These are phyloP conservation scores for Ilyonectria robusta DNA, from an alignment of 2,329 filamentous ascomycete genomes.

Conservation along the genomic window DNA sequence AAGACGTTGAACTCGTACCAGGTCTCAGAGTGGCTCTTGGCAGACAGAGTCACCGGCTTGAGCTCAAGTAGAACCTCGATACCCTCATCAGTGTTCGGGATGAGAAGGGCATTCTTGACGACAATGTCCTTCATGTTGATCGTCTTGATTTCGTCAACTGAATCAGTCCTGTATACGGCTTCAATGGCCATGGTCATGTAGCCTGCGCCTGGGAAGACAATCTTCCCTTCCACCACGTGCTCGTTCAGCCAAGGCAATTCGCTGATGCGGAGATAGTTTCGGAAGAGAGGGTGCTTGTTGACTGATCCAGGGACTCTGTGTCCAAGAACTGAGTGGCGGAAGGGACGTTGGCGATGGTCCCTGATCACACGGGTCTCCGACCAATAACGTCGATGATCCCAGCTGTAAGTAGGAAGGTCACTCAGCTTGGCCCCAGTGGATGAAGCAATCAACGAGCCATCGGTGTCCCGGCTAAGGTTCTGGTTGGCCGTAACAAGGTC, in stretches of 20 bases:
- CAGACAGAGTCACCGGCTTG: constrained; percentile 38
- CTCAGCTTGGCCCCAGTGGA: constrained; percentile 31
- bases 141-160: constrained; percentile 31
- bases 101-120: constrained; percentile 43
- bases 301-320: constrained; percentile 35
- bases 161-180: constrained; percentile 39
- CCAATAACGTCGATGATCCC: constrained; percentile 52
- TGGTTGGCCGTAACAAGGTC: constrained; percentile 48
- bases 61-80: constrained; percentile 44
- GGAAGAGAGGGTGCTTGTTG: constrained; percentile 49
- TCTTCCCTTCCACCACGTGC: constrained; percentile 48
- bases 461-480: constrained; percentile 34
- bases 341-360: constrained; percentile 41
- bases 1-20: constrained; percentile 47
- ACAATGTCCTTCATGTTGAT: constrained; percentile 40
- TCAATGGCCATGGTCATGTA: constrained; percentile 54
- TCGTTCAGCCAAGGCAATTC: constrained; percentile 54
- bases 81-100: constrained; percentile 42
- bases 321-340: constrained; percentile 48
- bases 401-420: constrained; percentile 48
- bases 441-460: constrained; percentile 32
- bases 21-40: constrained; percentile 39
- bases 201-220: constrained; percentile 54
- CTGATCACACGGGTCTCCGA: constrained; percentile 43
- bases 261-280: constrained; percentile 51